Percentiles rank a stretch among this genome's conserved stretches.
Conservation (phyloP, 164 flowering plant genomes). For the Macadamia tetraphylla region DNA sequence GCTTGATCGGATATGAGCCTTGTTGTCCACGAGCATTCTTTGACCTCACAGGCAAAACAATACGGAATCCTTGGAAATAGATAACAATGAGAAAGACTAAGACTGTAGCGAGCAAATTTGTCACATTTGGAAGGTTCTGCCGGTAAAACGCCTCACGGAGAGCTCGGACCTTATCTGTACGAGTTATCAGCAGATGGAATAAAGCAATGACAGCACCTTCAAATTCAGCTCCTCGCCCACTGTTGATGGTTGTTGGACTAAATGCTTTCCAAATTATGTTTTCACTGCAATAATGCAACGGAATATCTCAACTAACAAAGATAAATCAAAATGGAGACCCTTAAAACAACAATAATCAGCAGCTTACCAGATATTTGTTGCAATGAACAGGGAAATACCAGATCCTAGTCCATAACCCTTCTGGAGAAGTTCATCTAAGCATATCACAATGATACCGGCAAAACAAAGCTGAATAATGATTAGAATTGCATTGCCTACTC, state of each 20-base stretch:
- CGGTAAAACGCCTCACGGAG: constrained; percentile 70
- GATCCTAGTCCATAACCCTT: constrained; percentile 74
- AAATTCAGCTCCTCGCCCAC: constrained; percentile 70
- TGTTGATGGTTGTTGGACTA: constrained; percentile 64
- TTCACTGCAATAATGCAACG: constrained; percentile 40
- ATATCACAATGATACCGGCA: constrained; percentile 69
- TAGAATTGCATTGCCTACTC: constrained; percentile 65
- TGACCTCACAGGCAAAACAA: constrained; percentile 62
- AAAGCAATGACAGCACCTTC: constrained; percentile 66
- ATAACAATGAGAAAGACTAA: constrained; percentile 57
- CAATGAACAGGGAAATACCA: constrained; percentile 64
- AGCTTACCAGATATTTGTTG: constrained; percentile 66
- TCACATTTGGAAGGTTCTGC: constrained; percentile 69
- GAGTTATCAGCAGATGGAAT: constrained; percentile 58
- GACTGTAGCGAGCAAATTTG: constrained; percentile 59
- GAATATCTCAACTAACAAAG: neutral
- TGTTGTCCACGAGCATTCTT: constrained; percentile 82
- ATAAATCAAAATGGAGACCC: neutral
- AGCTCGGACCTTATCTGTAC: constrained; percentile 60
- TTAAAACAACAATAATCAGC: neutral
- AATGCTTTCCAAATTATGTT: constrained; percentile 71
- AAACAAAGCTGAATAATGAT: constrained; percentile 59
- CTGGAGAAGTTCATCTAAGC: constrained; percentile 66
- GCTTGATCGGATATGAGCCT: constrained; percentile 77
- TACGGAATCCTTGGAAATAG: constrained; percentile 79